Percentiles rank a stretch among this genome's conserved stretches.
These are phyloP conservation scores for Xylaria sp. DNA, from an alignment of 2,329 filamentous ascomycete genomes.

Conservation along the genomic window DNA sequence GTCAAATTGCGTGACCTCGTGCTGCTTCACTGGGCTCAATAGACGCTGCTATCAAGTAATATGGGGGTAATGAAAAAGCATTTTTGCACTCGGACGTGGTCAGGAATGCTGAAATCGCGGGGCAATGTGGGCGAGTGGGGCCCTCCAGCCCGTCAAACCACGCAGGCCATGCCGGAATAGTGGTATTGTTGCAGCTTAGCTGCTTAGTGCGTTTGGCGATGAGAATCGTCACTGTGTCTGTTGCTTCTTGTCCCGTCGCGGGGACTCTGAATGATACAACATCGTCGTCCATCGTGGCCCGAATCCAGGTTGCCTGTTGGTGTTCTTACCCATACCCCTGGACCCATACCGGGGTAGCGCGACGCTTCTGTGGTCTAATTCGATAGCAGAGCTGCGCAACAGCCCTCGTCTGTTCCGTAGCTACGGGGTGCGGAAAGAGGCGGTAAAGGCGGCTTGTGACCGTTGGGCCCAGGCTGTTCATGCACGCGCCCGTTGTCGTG, in stretches of 20 bases:
- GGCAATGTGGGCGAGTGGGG: slow-evolving; percentile 23
- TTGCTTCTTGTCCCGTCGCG: not conserved
- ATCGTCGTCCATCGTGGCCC: slow-evolving; percentile 2
- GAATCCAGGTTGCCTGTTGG: slow-evolving; percentile 9
- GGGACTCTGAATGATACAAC: not conserved
- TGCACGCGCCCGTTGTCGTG: slow-evolving; percentile 8
- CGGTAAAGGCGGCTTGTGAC: slow-evolving; percentile 18
- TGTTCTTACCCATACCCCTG: slow-evolving; percentile 3
- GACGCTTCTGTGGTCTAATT: slow-evolving; percentile 21
- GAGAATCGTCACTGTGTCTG: not conserved
- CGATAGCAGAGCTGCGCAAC: slow-evolving; percentile 17
- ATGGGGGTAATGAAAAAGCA: slow-evolving; percentile 38
- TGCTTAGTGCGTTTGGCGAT: not conserved
- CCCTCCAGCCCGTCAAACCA: not conserved
- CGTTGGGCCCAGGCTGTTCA: slow-evolving; percentile 2
- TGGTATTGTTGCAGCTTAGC: not conserved
- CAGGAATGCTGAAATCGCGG: slow-evolving; percentile 28
- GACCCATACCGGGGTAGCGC: slow-evolving; percentile 20
- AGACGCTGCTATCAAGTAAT: slow-evolving; percentile 39
- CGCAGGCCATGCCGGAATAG: not conserved
- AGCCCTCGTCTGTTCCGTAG: slow-evolving; percentile 12
- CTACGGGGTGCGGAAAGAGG: slow-evolving; percentile 1
- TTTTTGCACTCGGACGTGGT: slow-evolving; percentile 25
- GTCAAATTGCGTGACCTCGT: slow-evolving; percentile 35
- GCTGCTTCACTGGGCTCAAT: slow-evolving; percentile 28